phyloP scores from a whole-genome alignment of 495 filamentous ascomycete species.

The Podospora conica region DNA sequence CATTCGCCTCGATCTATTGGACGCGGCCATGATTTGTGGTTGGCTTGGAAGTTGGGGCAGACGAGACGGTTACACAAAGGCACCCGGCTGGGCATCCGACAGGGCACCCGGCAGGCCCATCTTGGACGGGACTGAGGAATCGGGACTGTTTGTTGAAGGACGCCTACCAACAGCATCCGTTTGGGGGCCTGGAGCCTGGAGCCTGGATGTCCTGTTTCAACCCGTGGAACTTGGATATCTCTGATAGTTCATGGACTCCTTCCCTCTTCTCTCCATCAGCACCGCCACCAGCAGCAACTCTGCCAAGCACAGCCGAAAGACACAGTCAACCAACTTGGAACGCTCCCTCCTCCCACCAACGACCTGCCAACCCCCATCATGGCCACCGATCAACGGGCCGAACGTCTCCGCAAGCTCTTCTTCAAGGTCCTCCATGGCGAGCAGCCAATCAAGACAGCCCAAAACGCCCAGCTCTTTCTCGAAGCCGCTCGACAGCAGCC shows the following conservation, averaged over 20 bases:
- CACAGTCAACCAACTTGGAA: neutral
- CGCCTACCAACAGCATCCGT: neutral
- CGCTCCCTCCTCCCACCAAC: neutral
- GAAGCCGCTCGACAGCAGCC: constrained; percentile 53
- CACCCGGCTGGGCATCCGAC: neutral
- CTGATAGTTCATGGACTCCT: neutral
- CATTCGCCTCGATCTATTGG: neutral
- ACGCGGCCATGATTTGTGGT: neutral
- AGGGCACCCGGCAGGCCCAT: neutral
- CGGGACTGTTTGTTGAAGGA: neutral
- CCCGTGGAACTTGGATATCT: neutral
- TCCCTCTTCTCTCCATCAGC: neutral
- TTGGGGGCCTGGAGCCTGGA: neutral
- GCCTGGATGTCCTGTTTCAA: no score
- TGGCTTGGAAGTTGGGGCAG: neutral
- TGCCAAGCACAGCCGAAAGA: neutral
- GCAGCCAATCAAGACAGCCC: constrained; percentile 13
- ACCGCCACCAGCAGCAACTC: neutral
- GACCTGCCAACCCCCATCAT: neutral
- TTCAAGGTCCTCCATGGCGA: constrained; percentile 24
- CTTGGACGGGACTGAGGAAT: neutral
- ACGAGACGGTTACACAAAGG: neutral
- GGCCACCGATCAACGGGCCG: constrained; percentile 10
- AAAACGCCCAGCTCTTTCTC: constrained; percentile 51
- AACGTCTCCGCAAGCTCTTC: constrained; percentile 27